Evolutionary conservation across 352 stramenopile species (phyloP).

Genomic region (Phytophthora lateralis): DNA sequence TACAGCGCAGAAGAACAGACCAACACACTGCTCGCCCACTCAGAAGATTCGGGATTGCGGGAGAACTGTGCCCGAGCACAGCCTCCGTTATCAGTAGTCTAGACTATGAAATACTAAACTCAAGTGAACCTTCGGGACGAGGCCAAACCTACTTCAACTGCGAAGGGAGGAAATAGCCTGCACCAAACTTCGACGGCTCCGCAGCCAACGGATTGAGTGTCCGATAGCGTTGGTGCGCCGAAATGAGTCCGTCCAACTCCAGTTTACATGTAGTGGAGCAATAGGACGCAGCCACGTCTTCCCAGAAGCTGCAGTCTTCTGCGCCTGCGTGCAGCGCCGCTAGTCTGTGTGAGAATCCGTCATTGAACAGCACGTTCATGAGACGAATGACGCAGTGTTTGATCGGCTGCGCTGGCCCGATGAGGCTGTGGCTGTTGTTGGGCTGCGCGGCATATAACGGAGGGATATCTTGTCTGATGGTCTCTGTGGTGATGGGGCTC

Average conservation of each 20-base stretch:
- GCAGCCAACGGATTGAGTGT: background rate
- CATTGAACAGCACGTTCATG: slow-evolving; percentile 1
- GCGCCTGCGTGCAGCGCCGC: background rate
- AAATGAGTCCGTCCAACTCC: slow-evolving; percentile 1
- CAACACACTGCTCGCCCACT: background rate
- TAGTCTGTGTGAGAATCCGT: background rate
- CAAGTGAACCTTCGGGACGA: too few species aligned
- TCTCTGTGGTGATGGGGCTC: background rate
- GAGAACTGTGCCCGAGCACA: background rate
- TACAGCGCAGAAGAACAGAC: background rate
- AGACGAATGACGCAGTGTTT: background rate
- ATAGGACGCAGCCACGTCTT: slow-evolving; percentile 1
- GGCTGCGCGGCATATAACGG: background rate
- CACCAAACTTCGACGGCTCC: too few species aligned
- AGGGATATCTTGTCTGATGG: background rate
- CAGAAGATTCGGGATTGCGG: background rate
- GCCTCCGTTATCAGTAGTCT: background rate
- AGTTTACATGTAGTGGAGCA: background rate
- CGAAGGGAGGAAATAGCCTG: too few species aligned
- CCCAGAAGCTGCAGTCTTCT: background rate
- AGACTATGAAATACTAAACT: background rate
- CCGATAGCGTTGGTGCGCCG: background rate
- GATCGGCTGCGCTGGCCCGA: background rate
- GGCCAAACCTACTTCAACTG: too few species aligned
- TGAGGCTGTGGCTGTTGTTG: background rate